Evolutionary conservation across 495 filamentous ascomycete genomes (phyloP).

Genomic region (Massariosphaeria phaeospora): DNA sequence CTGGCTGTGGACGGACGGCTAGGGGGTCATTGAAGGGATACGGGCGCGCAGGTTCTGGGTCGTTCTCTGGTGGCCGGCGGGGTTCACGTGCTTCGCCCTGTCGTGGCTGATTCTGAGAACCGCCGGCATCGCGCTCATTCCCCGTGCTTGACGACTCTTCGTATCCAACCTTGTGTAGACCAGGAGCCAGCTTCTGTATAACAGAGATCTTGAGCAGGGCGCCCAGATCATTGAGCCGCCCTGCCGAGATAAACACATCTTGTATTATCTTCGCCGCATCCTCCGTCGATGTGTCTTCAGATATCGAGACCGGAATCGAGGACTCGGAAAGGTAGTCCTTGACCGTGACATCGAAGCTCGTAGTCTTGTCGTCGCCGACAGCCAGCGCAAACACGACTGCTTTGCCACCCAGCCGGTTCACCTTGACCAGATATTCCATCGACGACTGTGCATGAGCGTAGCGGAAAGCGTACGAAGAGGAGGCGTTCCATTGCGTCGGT

Average conservation of each 20-base stretch:
- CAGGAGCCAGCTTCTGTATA: slow-evolving; percentile 73
- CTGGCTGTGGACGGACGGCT: slow-evolving; percentile 55
- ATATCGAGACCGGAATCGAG: slow-evolving; percentile 51
- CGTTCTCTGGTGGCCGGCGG: slow-evolving; percentile 44
- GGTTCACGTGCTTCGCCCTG: slow-evolving; percentile 37
- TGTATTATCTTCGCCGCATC: slow-evolving; percentile 47
- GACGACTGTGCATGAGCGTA: slow-evolving; percentile 88
- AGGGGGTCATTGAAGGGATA: slow-evolving; percentile 67
- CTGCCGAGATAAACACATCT: slow-evolving; percentile 67
- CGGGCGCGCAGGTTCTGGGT: slow-evolving; percentile 56
- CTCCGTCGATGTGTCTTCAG: slow-evolving; percentile 21
- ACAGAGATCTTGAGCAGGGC: slow-evolving; percentile 66
- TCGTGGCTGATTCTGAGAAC: slow-evolving; percentile 13
- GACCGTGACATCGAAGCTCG: slow-evolving; percentile 65
- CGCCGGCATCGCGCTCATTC: not conserved
- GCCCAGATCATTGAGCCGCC: slow-evolving; percentile 63
- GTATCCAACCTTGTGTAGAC: slow-evolving; percentile 70
- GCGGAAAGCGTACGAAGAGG: slow-evolving; percentile 67
- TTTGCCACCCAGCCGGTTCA: slow-evolving; percentile 77
- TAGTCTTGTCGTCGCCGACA: slow-evolving; percentile 73
- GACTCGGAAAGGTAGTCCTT: slow-evolving; percentile 70
- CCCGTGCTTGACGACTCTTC: slow-evolving; percentile 47
- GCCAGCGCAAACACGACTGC: slow-evolving; percentile 75
- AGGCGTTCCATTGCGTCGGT: slow-evolving; percentile 71
- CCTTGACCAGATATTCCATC: slow-evolving; percentile 75